These are phyloP conservation scores for Neurospora sp. DNA, from an alignment of 495 filamentous ascomycete genomes.

Conservation along the genomic window DNA sequence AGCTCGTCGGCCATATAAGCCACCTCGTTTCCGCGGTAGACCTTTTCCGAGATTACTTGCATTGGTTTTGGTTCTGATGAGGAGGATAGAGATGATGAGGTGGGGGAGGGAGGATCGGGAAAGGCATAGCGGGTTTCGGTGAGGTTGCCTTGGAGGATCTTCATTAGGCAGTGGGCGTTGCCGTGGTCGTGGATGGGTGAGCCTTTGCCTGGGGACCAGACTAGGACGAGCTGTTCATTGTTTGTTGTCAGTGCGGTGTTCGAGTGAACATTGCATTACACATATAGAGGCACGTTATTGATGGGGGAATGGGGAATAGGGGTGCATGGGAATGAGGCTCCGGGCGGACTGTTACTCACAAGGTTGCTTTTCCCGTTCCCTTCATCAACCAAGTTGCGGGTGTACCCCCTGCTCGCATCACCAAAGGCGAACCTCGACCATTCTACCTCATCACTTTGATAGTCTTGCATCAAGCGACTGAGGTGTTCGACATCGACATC, in stretches of 20 bases:
- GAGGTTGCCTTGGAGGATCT: constrained; percentile 64
- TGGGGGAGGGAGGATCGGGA: constrained; percentile 47
- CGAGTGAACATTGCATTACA: not conserved
- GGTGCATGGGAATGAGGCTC: not conserved
- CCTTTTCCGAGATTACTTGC: constrained; percentile 41
- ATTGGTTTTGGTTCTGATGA: constrained; percentile 35
- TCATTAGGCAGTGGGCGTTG: constrained; percentile 67
- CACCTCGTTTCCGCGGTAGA: constrained; percentile 41
- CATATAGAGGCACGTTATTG: not conserved
- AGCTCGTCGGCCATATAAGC: constrained; percentile 40
- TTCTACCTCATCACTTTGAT: constrained; percentile 53
- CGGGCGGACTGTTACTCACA: constrained; percentile 34
- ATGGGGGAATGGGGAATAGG: constrained; percentile 5
- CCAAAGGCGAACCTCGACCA: constrained; percentile 65
- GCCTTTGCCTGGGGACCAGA: constrained; percentile 86
- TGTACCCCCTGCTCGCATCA: constrained; percentile 60
- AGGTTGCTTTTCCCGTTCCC: constrained; percentile 89
- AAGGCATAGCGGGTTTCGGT: constrained; percentile 73
- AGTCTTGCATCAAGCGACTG: constrained; percentile 57
- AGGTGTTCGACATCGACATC: constrained; percentile 67
- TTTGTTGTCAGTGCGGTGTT: constrained; percentile 1
- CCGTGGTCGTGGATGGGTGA: constrained; percentile 85
- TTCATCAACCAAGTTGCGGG: constrained; percentile 79
- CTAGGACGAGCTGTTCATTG: constrained; percentile 59
- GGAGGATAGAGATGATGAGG: constrained; percentile 32